Evolutionary conservation across 176 grass and related monocot species (phyloP).

Genomic region (Raddia guianensis): DNA sequence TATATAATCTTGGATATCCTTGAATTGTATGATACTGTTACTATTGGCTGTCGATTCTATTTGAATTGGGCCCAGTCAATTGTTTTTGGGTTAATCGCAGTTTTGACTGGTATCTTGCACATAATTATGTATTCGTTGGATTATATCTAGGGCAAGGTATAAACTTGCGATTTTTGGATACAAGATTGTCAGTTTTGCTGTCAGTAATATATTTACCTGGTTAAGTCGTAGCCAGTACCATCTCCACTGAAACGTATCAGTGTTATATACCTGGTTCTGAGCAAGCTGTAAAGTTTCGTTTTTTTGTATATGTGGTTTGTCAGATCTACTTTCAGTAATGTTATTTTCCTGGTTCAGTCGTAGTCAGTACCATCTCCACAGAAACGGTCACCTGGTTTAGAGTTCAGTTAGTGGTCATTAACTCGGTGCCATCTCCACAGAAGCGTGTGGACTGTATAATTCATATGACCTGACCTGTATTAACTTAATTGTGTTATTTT

Average conservation of each 20-base stretch:
- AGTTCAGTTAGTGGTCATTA: background rate
- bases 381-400: background rate
- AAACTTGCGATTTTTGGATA: background rate
- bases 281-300: too few relatives aligned
- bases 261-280: background rate
- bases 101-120: background rate
- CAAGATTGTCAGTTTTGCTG: too few relatives aligned
- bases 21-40: background rate
- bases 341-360: background rate
- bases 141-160: background rate
- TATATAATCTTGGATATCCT: background rate
- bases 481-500: background rate
- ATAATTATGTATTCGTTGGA: background rate
- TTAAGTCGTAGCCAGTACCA: background rate
- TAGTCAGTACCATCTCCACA: slow-evolving; percentile 33
- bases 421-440: slow-evolving; percentile 38
- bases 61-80: background rate
- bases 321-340: too few relatives aligned
- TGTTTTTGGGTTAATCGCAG: background rate
- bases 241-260: background rate
- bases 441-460: slow-evolving; percentile 14
- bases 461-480: background rate
- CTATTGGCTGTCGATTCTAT: background rate
- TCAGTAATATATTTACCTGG: too few relatives aligned
- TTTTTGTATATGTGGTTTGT: too few relatives aligned